Base-by-base conservation (phyloP, 2,329 filamentous ascomycete genomes). In the Apiospora pterosperma region DNA sequence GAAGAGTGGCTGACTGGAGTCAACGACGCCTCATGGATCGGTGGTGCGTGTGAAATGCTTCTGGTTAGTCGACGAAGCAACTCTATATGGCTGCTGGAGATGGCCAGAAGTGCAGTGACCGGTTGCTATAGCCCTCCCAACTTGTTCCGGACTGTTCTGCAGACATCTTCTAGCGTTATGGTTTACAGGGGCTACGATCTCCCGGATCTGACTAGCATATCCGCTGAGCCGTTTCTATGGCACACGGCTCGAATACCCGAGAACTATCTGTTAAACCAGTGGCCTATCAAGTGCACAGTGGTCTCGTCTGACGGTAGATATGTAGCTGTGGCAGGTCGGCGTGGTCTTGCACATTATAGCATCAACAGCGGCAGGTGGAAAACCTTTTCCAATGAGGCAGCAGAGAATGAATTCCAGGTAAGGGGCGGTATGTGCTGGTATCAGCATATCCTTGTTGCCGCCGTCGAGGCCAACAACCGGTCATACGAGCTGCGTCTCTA, bases 391-490 rank as follows among this genome's bases (percentile, higher is more conserved):
- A 93, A 94, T 71, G 85, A 89, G 31, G 87, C 85, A 36, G 86
- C 90, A 73, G 96, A 98, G 77, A 93, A 94, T 71, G 92, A 94
- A 67, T 99, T 99, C 74, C 88, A 93, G 28, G 92, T 99, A 16
- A 85, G 94, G 67, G 96, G 96, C 60, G 96, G 96, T 7, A 97
- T 99, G 94, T 98, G 95, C 76, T 99, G 96, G 96, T 94, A 97
- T 75, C 93, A 97, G 69, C 95, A 99, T 77, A 92, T 98, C 36
- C 83, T 99, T 21, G 92, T 98, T 64, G 94, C 93, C 42, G 93
- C 95, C 4, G 90, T 97, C n/a, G 96, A 99, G 77, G 89, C 88
- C 63, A 92, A 91, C 69, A 87, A 48, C 25, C 38, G 89, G 69
- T 89, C 89, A 25, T 93, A 93, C 72, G 91, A 97, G 80, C 80